phyloP scores from a whole-genome alignment of 2,329 filamentous ascomycete genomes.

The Epicoccum sorghinum region DNA sequence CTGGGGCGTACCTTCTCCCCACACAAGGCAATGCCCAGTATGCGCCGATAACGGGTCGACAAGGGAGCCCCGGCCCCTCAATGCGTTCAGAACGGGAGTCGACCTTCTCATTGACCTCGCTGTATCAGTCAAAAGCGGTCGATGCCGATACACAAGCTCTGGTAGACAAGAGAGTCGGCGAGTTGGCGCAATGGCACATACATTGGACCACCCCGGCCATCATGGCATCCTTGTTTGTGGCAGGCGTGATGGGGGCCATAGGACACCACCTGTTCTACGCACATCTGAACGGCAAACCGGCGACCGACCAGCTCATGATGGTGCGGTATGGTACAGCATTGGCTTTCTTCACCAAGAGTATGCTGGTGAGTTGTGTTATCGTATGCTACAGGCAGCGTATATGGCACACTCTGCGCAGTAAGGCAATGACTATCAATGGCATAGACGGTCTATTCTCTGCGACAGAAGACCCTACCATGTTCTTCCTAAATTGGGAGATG shows the following conservation, averaged over 20 bases:
- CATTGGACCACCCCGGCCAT: conserved; percentile 44
- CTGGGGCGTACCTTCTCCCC: conserved; percentile 25
- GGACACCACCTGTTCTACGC: conserved; percentile 46
- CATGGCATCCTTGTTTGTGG: conserved; percentile 36
- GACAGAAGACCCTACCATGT: conserved; percentile 44
- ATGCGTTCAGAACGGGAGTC: conserved; percentile 30
- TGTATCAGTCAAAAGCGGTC: conserved; percentile 34
- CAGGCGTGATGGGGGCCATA: conserved; percentile 40
- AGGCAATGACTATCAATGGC: conserved; percentile 46
- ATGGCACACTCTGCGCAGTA: conserved; percentile 46
- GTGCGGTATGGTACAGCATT: conserved; percentile 46
- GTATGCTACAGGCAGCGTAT: conserved; percentile 47
- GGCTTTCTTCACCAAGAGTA: conserved; percentile 48
- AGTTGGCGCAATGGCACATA: conserved; percentile 44
- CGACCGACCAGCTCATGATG: conserved; percentile 41
- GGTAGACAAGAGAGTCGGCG: conserved; percentile 40
- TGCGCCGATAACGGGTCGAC: conserved; percentile 23
- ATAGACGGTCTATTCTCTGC: conserved; percentile 48
- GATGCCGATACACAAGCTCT: conserved; percentile 43
- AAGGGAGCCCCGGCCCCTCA: conserved; percentile 21
- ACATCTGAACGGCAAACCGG: conserved; percentile 37
- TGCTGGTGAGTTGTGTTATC: conserved; percentile 42
- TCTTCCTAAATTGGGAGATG: conserved; percentile 45
- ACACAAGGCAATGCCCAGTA: conserved; percentile 25
- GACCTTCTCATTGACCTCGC: conserved; percentile 28